A percentile compares a stretch with the other conserved stretches of the same genome.
These are phyloP conservation scores for Russula griseocarnosa DNA, from an alignment of 768 basidiomycete genomes.

Conservation along the genomic window DNA sequence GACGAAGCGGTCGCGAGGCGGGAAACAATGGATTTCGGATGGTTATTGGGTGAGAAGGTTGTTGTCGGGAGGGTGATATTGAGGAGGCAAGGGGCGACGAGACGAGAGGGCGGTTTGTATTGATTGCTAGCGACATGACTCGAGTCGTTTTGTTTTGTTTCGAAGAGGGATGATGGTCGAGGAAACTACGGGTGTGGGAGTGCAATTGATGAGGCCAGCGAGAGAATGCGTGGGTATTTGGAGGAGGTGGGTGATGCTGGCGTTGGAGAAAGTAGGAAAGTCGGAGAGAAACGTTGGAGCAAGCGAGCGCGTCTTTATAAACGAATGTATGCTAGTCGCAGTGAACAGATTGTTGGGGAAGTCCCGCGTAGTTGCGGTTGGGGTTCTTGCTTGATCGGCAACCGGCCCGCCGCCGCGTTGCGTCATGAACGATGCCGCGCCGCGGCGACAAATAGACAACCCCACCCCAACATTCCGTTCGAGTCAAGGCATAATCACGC, in stretches of 20 bases:
- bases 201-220: too few relatives aligned
- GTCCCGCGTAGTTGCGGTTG: conserved; percentile 12
- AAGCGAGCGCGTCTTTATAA: conserved; percentile 20
- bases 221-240: neutral
- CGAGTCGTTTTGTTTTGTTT: too few relatives aligned
- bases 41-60: conserved; percentile 36
- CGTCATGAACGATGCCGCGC: too few relatives aligned
- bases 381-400: neutral
- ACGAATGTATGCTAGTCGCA: neutral
- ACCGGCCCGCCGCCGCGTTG: neutral
- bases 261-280: neutral
- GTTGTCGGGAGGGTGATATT: conserved; percentile 1
- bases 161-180: conserved; percentile 41
- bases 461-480: neutral
- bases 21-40: conserved; percentile 47
- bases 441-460: too few relatives aligned
- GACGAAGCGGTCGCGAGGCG: conserved; percentile 69
- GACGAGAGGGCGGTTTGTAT: conserved; percentile 24
- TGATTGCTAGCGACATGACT: conserved; percentile 53
- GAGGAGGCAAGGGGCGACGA: conserved; percentile 28
- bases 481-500: neutral
- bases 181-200: conserved; percentile 11
- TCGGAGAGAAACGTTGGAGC: neutral
- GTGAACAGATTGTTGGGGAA: conserved; percentile 11
- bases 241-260: conserved; percentile 5